phyloP scores from a whole-genome alignment of 306 rosid genomes.

The Cicer chorassanicum region DNA sequence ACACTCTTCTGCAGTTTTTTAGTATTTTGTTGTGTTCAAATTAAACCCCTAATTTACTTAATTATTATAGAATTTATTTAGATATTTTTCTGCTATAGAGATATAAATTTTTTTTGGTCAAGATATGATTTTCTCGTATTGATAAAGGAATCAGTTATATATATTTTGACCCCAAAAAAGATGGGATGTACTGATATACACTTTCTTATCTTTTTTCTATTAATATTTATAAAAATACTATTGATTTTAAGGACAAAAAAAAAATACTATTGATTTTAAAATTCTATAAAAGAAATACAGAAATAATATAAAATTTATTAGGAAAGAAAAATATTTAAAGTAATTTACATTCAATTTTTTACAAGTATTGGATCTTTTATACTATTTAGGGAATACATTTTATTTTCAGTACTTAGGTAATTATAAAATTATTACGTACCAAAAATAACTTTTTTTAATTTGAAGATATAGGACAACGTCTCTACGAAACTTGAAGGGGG shows the following conservation, averaged over 20 bases:
- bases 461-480: neutral
- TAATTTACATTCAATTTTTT: neutral
- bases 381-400: too few species aligned
- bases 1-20: constrained; percentile 1
- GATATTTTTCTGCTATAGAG: neutral
- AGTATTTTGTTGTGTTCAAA: neutral
- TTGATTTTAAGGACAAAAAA: too few species aligned
- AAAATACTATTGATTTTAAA: neutral
- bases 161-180: too few species aligned
- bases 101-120: neutral
- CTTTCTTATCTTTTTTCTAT: neutral
- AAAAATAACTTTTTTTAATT: too few species aligned
- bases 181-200: too few species aligned
- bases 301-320: neutral
- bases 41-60: constrained; percentile 6
- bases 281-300: neutral
- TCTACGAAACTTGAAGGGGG: neutral
- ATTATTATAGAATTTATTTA: neutral
- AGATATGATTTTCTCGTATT: too few species aligned
- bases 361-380: neutral
- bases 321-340: neutral
- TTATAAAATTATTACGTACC: neutral
- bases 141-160: too few species aligned
- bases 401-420: neutral
- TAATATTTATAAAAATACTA: neutral